Conservation (phyloP, 2,329 filamentous ascomycete species). For the Talaromyces verruculosus region DNA sequence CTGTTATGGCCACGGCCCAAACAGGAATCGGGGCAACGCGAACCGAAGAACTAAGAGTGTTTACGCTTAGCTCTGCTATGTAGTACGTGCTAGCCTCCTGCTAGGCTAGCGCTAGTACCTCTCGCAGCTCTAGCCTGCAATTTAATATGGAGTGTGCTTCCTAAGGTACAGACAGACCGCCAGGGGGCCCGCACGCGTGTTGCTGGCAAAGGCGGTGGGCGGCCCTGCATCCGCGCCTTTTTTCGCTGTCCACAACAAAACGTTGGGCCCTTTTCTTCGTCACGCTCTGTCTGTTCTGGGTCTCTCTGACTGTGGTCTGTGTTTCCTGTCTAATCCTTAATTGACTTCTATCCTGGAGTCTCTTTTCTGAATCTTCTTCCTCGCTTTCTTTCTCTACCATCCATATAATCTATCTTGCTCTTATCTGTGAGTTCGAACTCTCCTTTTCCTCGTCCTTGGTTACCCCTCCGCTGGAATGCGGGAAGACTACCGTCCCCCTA, state of each 20-base stretch:
- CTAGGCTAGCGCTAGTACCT: background rate
- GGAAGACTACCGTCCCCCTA: constrained; percentile 23
- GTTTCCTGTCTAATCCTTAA: constrained; percentile 9
- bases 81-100: no score
- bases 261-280: constrained; percentile 6
- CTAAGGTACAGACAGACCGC: constrained; percentile 40
- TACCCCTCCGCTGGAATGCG: constrained; percentile 24
- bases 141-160: background rate
- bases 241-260: constrained; percentile 14
- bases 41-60: constrained; percentile 34
- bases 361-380: constrained; percentile 34
- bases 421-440: constrained; percentile 23
- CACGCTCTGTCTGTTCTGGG: background rate
- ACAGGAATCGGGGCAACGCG: constrained; percentile 30
- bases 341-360: background rate
- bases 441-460: constrained; percentile 11
- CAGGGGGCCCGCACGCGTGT: constrained; percentile 28
- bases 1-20: background rate
- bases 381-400: constrained; percentile 27
- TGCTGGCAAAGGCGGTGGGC: constrained; percentile 24
- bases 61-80: constrained; percentile 4
- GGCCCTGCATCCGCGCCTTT: constrained; percentile 20
- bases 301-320: constrained; percentile 5
- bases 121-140: background rate
- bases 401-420: constrained; percentile 10